Percentiles rank a stretch among this genome's conserved stretches.
Conservation (phyloP, 768 basidiomycete species). For the Suillus subluteus region DNA sequence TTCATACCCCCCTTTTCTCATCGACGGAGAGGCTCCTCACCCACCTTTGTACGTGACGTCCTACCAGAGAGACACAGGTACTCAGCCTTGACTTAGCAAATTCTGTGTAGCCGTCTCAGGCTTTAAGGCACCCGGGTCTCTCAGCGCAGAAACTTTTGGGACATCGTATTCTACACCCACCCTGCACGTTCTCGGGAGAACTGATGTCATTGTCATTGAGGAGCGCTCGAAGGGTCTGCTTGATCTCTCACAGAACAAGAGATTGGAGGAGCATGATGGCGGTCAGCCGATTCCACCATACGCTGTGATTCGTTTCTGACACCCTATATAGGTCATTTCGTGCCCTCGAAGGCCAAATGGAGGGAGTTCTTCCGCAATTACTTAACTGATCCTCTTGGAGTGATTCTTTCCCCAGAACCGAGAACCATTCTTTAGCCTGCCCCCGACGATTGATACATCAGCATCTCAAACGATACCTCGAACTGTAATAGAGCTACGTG, state of each 20-base stretch:
- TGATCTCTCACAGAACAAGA: conserved; percentile 52
- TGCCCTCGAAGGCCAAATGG: conserved; percentile 80
- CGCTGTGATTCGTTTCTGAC: neutral
- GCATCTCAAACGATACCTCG: neutral
- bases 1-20: conserved; percentile 58
- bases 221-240: conserved; percentile 67
- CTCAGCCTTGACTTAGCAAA: conserved; percentile 42
- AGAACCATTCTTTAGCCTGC: conserved; percentile 35
- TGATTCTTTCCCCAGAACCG: conserved; percentile 48
- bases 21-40: conserved; percentile 67
- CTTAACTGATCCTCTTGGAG: conserved; percentile 52
- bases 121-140: conserved; percentile 54
- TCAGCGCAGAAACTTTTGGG: conserved; percentile 53
- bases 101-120: conserved; percentile 82
- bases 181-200: conserved; percentile 77
- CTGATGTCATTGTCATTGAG: conserved; percentile 72
- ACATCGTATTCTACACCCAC: conserved; percentile 68
- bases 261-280: conserved; percentile 79
- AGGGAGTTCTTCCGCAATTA: conserved; percentile 74
- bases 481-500: neutral
- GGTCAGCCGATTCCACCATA: conserved; percentile 50
- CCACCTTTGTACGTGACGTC: conserved; percentile 66
- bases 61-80: neutral
- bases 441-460: neutral
- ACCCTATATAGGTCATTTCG: conserved; percentile 67